Evolutionary conservation across 2,329 filamentous ascomycete genomes (phyloP), one percentile per base, ranked within the genome.

Genomic region (Blastomyces parvus): DNA sequence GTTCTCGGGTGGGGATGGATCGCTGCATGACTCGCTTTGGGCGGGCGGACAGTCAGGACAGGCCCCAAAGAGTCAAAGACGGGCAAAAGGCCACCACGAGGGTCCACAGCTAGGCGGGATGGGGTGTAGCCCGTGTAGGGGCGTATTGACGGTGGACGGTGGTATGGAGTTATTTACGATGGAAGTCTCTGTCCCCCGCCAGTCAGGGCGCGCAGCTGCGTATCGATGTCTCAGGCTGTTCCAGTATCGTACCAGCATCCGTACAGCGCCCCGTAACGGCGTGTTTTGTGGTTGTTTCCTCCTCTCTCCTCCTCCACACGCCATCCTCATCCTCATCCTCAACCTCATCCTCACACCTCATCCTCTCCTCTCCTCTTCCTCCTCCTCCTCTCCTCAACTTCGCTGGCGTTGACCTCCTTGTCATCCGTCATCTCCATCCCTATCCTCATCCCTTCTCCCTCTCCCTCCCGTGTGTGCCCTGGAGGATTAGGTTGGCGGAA

Each of bases 401-500:
- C 55, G 25, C 53, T 58, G 14, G 48, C 46, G 33, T 38, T 56
- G 59, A 61, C 55, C 46, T 46, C 55, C 46, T 46, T 46, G 27
- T 33, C 56, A 53, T 53, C 62, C 69, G 66, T 68, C 68, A 67
- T 64, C 64, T 65, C 65, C 64, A 59, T 63, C 64, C 64, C 64
- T 64, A 67, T 64, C 64, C 68, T 67, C 61, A 66, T 70, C 70
- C 67, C 69, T 71, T 70, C 72, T 69, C 69, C 70, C 70, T 69
- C 68, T 67, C 65, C 65, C 65, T 64, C 65, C 66, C 69, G 64
- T 69, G 63, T 55, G 52, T 55, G 27, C 52, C 52, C 52, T 55
- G 52, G 52, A 55, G 52, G 52, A 55, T 4, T 55, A 19, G 27
- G 52, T 19, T 17, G 19, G 52, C 36, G 27, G 30, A 52, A 27